Evolutionary conservation across 371 early-diverging fungal species (phyloP).

Genomic region (Coemansia sp.): DNA sequence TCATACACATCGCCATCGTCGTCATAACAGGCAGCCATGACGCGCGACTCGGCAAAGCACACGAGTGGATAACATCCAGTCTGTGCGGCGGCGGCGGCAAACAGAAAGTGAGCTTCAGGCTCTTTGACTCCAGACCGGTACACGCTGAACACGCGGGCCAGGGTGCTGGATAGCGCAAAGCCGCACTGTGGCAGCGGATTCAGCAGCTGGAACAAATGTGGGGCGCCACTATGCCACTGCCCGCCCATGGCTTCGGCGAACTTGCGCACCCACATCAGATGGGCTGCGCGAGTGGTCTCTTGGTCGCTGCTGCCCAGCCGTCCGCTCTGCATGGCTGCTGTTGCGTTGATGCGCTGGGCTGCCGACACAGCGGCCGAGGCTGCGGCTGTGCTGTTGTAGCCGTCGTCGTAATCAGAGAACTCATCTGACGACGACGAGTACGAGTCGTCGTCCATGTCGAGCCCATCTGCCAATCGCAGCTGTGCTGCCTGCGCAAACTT

Average conservation of each 20-base stretch:
- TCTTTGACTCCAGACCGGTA: conserved; percentile 31
- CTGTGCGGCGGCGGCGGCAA: conserved; percentile 40
- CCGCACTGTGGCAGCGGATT: conserved; percentile 41
- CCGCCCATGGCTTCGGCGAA: conserved; percentile 13
- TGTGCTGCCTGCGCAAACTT: conserved; percentile 14
- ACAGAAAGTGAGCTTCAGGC: conserved; percentile 37
- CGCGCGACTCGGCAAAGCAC: conserved; percentile 25
- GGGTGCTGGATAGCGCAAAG: conserved; percentile 22
- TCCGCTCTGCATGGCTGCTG: conserved; percentile 1
- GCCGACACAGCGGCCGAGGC: background rate
- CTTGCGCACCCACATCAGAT: conserved; percentile 21
- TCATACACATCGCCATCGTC: conserved; percentile 34
- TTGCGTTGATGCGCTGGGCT: conserved; percentile 3
- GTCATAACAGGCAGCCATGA: conserved; percentile 20
- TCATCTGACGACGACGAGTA: conserved; percentile 45
- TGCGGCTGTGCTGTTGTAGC: background rate
- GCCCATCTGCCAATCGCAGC: conserved; percentile 5
- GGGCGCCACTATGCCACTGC: conserved; percentile 38
- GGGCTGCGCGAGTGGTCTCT: conserved; percentile 15
- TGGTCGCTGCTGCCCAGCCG: conserved; percentile 14
- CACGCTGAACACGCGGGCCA: conserved; percentile 17
- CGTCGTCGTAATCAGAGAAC: conserved; percentile 22
- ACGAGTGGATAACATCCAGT: conserved; percentile 41
- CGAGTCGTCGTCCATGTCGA: conserved; percentile 17
- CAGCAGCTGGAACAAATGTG: conserved; percentile 40